A percentile compares a stretch with the other conserved stretches of the same genome.
These are phyloP conservation scores for Malassezia globosa DNA, from an alignment of 1,284 basidiomycete species.

Conservation along the genomic window DNA sequence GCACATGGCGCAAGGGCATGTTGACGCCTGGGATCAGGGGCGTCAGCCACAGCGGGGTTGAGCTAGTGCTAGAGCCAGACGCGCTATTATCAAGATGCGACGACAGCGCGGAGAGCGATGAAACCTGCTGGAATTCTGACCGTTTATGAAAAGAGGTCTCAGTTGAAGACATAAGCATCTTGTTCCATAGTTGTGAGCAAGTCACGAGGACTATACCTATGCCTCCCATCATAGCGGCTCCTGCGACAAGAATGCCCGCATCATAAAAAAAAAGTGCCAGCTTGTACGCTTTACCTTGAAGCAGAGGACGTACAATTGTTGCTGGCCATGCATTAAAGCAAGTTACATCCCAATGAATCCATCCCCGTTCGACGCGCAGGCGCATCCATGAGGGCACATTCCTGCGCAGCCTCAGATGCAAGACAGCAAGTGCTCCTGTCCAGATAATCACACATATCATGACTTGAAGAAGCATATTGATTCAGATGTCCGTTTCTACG, in stretches of 20 bases:
- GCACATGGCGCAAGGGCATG: background rate
- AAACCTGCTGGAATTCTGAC: background rate
- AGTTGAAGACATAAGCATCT: too few relatives aligned
- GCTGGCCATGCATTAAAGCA: conserved; percentile 3
- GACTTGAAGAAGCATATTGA: too few relatives aligned
- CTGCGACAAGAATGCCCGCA: background rate
- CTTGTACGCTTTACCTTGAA: background rate
- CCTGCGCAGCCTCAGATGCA: too few relatives aligned
- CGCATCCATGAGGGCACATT: too few relatives aligned
- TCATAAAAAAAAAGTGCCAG: background rate
- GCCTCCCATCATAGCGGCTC: background rate
- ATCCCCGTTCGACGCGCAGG: too few relatives aligned
- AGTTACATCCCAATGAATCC: background rate
- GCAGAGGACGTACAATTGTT: background rate
- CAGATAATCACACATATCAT: too few relatives aligned
- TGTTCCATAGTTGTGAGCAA: background rate
- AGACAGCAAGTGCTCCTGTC: too few relatives aligned
- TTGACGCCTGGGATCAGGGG: conserved; percentile 14
- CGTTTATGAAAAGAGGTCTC: too few relatives aligned
- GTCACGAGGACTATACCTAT: background rate
- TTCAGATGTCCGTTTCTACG: too few relatives aligned
- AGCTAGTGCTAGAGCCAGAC: background rate
- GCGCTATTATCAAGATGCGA: background rate
- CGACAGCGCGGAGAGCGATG: background rate
- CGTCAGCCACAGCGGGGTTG: conserved; percentile 1